Percentiles rank a stretch among this genome's conserved stretches.
Evolutionary conservation across 1,284 basidiomycete genomes (phyloP).

Genomic region (Spongiforma sp.): DNA sequence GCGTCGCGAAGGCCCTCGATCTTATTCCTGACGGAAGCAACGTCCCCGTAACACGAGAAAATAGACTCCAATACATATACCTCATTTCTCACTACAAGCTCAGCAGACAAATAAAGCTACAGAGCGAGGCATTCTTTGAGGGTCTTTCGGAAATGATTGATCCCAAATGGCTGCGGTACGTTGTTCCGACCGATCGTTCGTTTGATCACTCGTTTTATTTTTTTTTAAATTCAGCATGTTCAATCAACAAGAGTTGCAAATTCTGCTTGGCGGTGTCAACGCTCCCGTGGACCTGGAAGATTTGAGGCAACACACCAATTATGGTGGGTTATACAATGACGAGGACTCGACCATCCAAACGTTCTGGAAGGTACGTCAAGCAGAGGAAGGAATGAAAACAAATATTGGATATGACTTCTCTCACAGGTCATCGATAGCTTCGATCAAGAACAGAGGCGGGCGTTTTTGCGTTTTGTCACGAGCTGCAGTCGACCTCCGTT

Average conservation of each 20-base stretch:
- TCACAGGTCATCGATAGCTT: conserved; percentile 73
- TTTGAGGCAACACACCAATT: conserved; percentile 73
- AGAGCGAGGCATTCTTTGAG: conserved; percentile 86
- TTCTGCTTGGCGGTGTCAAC: conserved; percentile 85
- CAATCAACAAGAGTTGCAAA: conserved; percentile 91
- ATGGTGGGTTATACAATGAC: conserved; percentile 79
- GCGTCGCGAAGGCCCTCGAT: conserved; percentile 78
- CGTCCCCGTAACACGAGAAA: conserved; percentile 88
- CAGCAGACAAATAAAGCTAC: conserved; percentile 86
- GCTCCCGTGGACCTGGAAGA: conserved; percentile 85
- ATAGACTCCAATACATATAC: conserved; percentile 91
- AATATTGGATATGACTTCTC: conserved; percentile 8
- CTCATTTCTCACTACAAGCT: conserved; percentile 90
- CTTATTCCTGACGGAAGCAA: conserved; percentile 87
- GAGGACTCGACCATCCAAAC: conserved; percentile 69
- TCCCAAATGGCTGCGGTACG: conserved; percentile 84
- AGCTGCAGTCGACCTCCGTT: conserved; percentile 89
- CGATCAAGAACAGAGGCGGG: conserved; percentile 71
- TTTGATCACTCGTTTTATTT: conserved; percentile 16
- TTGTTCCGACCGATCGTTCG: conserved; percentile 10
- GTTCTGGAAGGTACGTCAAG: conserved; percentile 78
- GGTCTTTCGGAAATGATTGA: conserved; percentile 91
- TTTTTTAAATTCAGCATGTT: no score
- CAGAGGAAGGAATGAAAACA: not conserved
- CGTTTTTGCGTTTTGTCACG: conserved; percentile 87